These are phyloP conservation scores for Geotrichum carabidarum DNA, from an alignment of 1,139 yeast species.

Conservation along the genomic window DNA sequence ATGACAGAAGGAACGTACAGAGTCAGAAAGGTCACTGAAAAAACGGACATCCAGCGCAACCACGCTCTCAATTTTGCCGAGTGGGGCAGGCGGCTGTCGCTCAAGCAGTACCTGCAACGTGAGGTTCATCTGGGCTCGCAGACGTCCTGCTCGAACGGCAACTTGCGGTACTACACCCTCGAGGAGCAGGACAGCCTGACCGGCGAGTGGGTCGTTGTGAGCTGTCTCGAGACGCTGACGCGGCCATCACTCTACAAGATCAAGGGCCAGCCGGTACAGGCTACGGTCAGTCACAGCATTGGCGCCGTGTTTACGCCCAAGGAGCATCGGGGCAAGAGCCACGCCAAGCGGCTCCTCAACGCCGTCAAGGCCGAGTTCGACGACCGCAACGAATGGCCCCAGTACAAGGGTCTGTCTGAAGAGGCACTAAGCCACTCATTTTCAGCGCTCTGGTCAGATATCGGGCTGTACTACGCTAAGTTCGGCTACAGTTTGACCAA, in stretches of 20 bases:
- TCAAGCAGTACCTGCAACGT: slow-evolving; percentile 31
- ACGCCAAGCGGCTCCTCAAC: slow-evolving; percentile 54
- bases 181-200: slow-evolving; percentile 21
- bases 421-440: slow-evolving; percentile 38
- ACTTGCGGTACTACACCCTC: slow-evolving; percentile 32
- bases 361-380: slow-evolving; percentile 40
- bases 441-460: slow-evolving; percentile 60
- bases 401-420: slow-evolving; percentile 36
- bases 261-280: slow-evolving; percentile 27
- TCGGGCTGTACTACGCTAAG: slow-evolving; percentile 59
- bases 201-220: slow-evolving; percentile 12
- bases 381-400: slow-evolving; percentile 26
- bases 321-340: slow-evolving; percentile 57
- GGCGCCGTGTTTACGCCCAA: slow-evolving; percentile 64
- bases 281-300: slow-evolving; percentile 48
- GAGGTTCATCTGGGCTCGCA: slow-evolving; percentile 28
- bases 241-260: slow-evolving; percentile 40
- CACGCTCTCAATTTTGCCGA: slow-evolving; percentile 45
- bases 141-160: slow-evolving; percentile 22
- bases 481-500: slow-evolving; percentile 50
- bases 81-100: slow-evolving; percentile 44
- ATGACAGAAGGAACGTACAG: slow-evolving; percentile 4
- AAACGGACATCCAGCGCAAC: slow-evolving; percentile 46
- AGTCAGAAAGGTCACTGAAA: slow-evolving; percentile 33
- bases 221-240: slow-evolving; percentile 17